phyloP scores from a whole-genome alignment of 352 stramenopile species.

The Pythium monospermum region DNA sequence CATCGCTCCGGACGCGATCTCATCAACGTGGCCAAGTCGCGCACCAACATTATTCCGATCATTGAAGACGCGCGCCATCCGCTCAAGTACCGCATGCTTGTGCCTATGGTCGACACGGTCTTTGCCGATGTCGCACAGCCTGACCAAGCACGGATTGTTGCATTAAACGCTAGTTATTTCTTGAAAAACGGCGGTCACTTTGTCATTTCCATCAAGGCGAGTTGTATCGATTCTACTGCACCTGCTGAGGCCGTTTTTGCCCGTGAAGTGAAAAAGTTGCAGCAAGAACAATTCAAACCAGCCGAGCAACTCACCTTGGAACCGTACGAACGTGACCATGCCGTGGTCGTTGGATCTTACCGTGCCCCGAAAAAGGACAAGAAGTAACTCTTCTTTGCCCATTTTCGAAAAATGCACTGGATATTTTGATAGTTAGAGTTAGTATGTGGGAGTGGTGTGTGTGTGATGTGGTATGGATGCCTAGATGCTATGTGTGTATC shows the following conservation, averaged over 20 bases:
- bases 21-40: conserved; percentile 98
- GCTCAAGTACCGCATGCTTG: conserved; percentile 98
- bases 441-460: background rate
- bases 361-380: conserved; percentile 28
- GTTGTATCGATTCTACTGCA: conserved; percentile 98
- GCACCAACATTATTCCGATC: conserved; percentile 99
- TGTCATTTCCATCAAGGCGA: conserved; percentile 99
- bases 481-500: conserved; percentile 1
- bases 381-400: conserved; percentile 37
- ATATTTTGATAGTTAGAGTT: conserved; percentile 10
- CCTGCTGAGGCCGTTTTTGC: conserved; percentile 97
- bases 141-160: conserved; percentile 99
- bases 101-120: conserved; percentile 98
- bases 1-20: conserved; percentile 97
- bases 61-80: conserved; percentile 98
- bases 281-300: conserved; percentile 98
- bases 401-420: conserved; percentile 11
- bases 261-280: conserved; percentile 96
- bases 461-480: conserved; percentile 6
- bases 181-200: conserved; percentile 99
- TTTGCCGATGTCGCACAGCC: conserved; percentile 99
- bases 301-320: conserved; percentile 99
- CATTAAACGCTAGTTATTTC: conserved; percentile 97
- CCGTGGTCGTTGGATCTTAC: conserved; percentile 97
- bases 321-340: conserved; percentile 99